Evolutionary conservation across 139 green algal species (phyloP).

Genomic region (Coelastrella sp.): DNA sequence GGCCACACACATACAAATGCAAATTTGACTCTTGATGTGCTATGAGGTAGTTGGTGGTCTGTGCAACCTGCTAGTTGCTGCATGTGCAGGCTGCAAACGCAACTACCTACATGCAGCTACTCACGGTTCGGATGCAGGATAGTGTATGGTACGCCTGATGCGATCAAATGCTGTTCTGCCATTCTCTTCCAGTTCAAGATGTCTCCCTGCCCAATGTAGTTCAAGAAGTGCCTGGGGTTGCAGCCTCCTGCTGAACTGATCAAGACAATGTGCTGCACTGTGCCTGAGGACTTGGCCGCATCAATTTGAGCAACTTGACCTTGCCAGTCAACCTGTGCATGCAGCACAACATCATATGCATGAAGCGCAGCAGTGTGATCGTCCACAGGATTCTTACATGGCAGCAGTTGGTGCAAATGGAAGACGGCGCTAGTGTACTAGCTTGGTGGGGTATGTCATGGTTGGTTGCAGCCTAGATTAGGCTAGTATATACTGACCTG

Average conservation of each 20-base stretch:
- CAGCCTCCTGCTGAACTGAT: conserved; percentile 44
- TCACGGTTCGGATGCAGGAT: conserved; percentile 53
- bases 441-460: neutral
- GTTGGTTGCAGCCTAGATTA: no score
- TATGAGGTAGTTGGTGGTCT: no score
- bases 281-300: conserved; percentile 10
- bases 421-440: no score
- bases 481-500: no score
- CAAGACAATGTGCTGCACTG: conserved; percentile 36
- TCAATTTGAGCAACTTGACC: conserved; percentile 36
- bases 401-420: no score
- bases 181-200: conserved; percentile 56
- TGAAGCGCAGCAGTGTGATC: neutral
- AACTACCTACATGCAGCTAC: no score
- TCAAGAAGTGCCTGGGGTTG: conserved; percentile 52
- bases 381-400: neutral
- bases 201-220: conserved; percentile 53
- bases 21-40: no score
- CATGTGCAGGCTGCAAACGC: neutral
- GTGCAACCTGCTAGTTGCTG: neutral
- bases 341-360: neutral
- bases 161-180: conserved; percentile 50
- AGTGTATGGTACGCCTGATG: conserved; percentile 47
- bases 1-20: no score
- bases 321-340: conserved; percentile 26